Evolutionary conservation across 2,329 filamentous ascomycete species (phyloP), one percentile per base, ranked within the genome.

Genomic region (Ophiostoma himal-ulmi): DNA sequence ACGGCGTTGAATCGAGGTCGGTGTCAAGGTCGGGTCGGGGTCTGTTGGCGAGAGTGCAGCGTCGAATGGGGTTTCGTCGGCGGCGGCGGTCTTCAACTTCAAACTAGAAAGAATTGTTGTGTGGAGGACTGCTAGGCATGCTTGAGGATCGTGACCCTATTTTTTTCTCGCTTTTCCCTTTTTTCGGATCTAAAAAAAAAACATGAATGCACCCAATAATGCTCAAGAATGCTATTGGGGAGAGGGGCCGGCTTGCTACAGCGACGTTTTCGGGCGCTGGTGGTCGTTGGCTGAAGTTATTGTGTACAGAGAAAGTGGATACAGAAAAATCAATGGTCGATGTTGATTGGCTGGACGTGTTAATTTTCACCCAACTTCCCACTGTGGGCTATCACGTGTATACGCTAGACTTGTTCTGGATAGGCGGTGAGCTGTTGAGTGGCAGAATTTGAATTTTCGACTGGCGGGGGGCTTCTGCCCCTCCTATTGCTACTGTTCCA

Each of bases 361-460:
- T 65, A 65, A 65, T 65, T 65, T 65, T 65, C 62, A n/a, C 10
- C 62, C 62, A 65, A 26, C 22, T 65, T 65, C 20, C 34, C 36
- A 65, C 14, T 20, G 62, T 65, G 62, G 62, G 34, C 17, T 39
- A 36, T 65, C 62, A 65, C 62, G 62, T 64, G 62, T 5, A 17
- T 1, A 1, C 1, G 57, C 57, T 39, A 22, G 62, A 39, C 36
- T 10, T 22, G 36, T 36, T 65, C 41, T 11, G 7, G 20, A 36
- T 5, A 20, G 62, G 62, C 36, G 62, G 62, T 65, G 17, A 41
- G 36, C 0, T 22, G 7, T 20, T 0, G 1, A 4, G 3, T 39
- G 62, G 62, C 62, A 65, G 62, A 65, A 65, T 41, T 65, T 14
- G 36, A 65, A 65, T 65, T 65, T 65, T 65, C 62, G 62, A 65